Evolutionary conservation across 2,329 filamentous ascomycete species (phyloP), one percentile per base, ranked within the genome.

Genomic region (Xylariaceae sp.): DNA sequence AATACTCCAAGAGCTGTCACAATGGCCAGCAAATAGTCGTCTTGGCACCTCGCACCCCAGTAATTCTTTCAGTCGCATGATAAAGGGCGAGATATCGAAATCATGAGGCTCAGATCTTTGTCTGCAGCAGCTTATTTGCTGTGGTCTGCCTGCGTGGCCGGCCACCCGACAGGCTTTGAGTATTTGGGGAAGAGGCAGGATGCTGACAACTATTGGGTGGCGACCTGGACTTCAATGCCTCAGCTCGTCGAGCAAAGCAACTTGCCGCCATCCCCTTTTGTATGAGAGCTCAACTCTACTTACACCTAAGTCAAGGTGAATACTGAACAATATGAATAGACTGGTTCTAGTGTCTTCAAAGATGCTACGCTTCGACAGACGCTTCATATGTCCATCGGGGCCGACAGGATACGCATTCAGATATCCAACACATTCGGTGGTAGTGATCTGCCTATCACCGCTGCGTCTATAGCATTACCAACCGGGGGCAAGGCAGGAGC

Each of bases 361-460:
- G 78, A 86, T 58, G 76, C 81, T 1, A 86, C 84, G 0, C 74
- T 87, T 54, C 81, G 84, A 2, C 84, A 87, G 64, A 87, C 83
- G 0, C 63, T 86, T 12, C 78, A 82, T 55, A 69, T 83, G 56
- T 80, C 81, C 7, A 72, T 83, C 5, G 75, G 73, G 1, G 75
- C 78, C 3, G 67, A 75, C 2, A 73, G 79, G 18, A 74, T 87
- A 53, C 80, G 84, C 10, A 66, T 87, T 33, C 78, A 80, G 41
- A 72, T 87, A 44, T 85, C 82, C 39, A 87, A 88, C 61, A 78
- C 76, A 0, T 87, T 87, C 56, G 83, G 85, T 2, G 64, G 72
- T 1, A 80, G 75, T 33, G 75, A 81, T 54, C 70, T 87, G 2
- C 75, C 78, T 40, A 78, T 87, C 56, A 82, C 78, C 0, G 74